A percentile compares a stretch with the other conserved stretches of the same genome.
Conservation (phyloP, 2,329 filamentous ascomycete species). For the Ceratocystis diversiconidia region DNA sequence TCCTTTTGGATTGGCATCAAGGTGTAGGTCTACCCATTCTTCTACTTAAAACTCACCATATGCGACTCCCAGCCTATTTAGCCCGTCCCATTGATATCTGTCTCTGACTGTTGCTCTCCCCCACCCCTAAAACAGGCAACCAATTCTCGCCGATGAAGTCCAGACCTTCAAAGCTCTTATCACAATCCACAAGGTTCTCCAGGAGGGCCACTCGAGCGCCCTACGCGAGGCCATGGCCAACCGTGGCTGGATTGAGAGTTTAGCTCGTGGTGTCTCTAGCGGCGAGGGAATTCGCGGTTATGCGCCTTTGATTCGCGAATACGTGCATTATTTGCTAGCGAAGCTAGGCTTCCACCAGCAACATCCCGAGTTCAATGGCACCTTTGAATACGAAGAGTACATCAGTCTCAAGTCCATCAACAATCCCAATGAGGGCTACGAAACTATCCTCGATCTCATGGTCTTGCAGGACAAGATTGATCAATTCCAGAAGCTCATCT, state of each 20-base stretch:
- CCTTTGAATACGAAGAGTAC: conserved; percentile 98
- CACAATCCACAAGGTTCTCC: conserved; percentile 91
- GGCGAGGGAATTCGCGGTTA: conserved; percentile 75
- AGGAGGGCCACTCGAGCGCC: conserved; percentile 84
- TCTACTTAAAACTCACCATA: not conserved
- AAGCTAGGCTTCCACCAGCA: conserved; percentile 95
- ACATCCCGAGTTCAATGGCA: conserved; percentile 95
- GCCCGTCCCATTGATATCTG: not conserved
- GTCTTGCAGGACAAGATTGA: conserved; percentile 95
- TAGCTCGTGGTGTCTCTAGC: conserved; percentile 68
- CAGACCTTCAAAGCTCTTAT: conserved; percentile 98
- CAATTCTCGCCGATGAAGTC: conserved; percentile 94
- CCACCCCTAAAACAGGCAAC: conserved; percentile 47
- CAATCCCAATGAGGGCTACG: conserved; percentile 93
- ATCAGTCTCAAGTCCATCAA: conserved; percentile 96
- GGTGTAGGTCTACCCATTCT: conserved; percentile 50
- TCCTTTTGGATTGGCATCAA: conserved; percentile 98
- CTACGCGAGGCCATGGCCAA: conserved; percentile 81
- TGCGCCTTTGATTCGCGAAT: conserved; percentile 84
- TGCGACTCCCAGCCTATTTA: conserved; percentile 1
- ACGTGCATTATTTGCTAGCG: conserved; percentile 85
- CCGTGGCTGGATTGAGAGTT: conserved; percentile 79
- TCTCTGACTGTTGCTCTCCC: conserved; percentile 7
- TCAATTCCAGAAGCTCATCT: conserved; percentile 95
- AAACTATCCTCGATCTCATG: conserved; percentile 96